Conservation (phyloP, 805 yeast genomes). For the Candida lessepsii region DNA sequence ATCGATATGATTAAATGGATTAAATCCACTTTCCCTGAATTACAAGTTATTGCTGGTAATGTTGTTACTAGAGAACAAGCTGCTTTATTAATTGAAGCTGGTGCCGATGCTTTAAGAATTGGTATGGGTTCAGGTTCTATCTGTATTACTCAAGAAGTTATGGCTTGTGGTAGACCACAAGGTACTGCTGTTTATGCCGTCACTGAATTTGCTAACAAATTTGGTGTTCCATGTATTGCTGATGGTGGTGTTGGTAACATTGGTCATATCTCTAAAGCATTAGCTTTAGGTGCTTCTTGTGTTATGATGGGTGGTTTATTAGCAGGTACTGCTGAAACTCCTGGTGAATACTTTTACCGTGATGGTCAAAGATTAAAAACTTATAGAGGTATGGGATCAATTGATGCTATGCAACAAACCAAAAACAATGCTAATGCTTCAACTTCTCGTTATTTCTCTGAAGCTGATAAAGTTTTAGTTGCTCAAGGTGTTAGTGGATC, state of each 20-base stretch:
- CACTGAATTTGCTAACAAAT: conserved; percentile 87
- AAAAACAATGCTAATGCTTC: conserved; percentile 91
- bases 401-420: conserved; percentile 97
- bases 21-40: conserved; percentile 72
- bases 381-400: conserved; percentile 99
- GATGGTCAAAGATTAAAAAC: conserved; percentile 97
- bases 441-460: conserved; percentile 96
- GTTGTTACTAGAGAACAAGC: conserved; percentile 99
- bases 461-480: conserved; percentile 89
- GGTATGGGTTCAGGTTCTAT: conserved; percentile 99
- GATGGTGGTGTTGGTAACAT: conserved; percentile 99
- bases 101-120: conserved; percentile 97
- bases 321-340: conserved; percentile 98
- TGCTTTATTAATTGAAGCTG: conserved; percentile 88
- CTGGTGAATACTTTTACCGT: conserved; percentile 96
- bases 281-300: conserved; percentile 93
- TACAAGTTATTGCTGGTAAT: conserved; percentile 95
- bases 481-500: conserved; percentile 99
- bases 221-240: conserved; percentile 98
- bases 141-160: conserved; percentile 98
- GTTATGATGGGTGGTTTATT: conserved; percentile 99
- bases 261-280: conserved; percentile 96
- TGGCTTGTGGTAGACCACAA: conserved; percentile 99
- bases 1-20: conserved; percentile 89
- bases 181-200: conserved; percentile 98